phyloP scores from a whole-genome alignment of 257 asterid genomes.

The Rehmannia glutinosa region DNA sequence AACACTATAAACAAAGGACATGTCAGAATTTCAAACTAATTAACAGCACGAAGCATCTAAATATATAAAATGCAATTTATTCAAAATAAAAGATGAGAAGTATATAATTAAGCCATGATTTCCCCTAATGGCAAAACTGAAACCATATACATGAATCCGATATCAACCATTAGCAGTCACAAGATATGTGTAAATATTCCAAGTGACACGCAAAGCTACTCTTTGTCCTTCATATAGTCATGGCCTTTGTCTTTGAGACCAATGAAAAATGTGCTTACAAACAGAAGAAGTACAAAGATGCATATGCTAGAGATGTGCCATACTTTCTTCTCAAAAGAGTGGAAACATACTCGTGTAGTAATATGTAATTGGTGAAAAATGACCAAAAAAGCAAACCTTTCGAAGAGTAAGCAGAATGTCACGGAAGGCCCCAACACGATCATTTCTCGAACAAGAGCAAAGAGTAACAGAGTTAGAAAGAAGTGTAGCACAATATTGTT shows the following conservation, averaged over 20 bases:
- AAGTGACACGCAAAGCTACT: slow-evolving; percentile 4
- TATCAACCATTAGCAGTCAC: slow-evolving; percentile 1
- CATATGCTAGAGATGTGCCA: neutral
- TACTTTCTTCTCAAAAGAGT: neutral
- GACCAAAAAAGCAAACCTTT: slow-evolving; percentile 52
- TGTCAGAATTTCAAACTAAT: slow-evolving; percentile 16
- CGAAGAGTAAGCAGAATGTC: slow-evolving; percentile 58
- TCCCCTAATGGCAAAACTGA: neutral
- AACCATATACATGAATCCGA: neutral
- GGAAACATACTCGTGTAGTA: slow-evolving; percentile 5
- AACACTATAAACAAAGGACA: slow-evolving; percentile 53
- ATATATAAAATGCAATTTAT: neutral
- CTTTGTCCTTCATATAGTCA: neutral
- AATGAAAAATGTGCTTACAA: neutral
- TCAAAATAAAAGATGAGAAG: neutral
- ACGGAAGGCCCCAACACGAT: slow-evolving; percentile 58
- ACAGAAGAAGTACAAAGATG: neutral
- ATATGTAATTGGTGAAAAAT: slow-evolving; percentile 19
- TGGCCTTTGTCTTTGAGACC: neutral
- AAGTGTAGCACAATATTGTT: slow-evolving; percentile 73
- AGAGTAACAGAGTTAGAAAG: slow-evolving; percentile 49
- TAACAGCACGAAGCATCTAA: slow-evolving; percentile 4
- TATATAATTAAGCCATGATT: neutral
- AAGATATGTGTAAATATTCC: neutral
- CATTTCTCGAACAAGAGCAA: slow-evolving; percentile 50